Evolutionary conservation across 1,139 yeast species (phyloP).

Genomic region (Blastobotrys illinoisensis): DNA sequence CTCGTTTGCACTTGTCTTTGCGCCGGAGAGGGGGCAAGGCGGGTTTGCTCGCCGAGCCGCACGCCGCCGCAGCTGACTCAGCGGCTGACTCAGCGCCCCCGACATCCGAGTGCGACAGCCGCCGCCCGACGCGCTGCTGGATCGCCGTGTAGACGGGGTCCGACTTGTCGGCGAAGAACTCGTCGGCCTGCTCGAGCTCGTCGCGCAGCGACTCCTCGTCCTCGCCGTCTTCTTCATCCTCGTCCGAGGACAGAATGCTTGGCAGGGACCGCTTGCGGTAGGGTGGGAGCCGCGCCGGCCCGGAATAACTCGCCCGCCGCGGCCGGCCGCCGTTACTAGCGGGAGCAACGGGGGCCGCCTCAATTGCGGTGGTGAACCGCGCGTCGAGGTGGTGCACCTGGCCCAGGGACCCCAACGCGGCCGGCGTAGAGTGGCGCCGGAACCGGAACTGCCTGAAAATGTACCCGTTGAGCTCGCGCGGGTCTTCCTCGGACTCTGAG

Average conservation of each 20-base stretch:
- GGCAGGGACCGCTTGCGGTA: neutral
- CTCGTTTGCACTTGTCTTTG: neutral
- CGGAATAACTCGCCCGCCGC: neutral
- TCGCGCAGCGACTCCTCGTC: neutral
- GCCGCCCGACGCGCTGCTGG: neutral
- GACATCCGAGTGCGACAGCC: neutral
- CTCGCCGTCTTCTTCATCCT: neutral
- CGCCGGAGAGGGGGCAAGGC: no score
- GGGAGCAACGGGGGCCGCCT: no score
- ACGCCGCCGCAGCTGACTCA: neutral
- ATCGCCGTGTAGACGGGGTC: neutral
- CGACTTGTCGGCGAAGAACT: neutral
- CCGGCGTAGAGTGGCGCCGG: neutral
- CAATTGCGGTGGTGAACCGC: neutral
- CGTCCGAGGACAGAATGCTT: neutral
- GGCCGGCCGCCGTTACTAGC: no score
- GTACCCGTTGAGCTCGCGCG: neutral
- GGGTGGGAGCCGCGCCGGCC: neutral
- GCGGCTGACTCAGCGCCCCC: neutral
- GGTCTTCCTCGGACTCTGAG: neutral
- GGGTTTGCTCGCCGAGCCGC: neutral
- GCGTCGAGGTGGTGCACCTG: neutral
- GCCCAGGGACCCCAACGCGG: neutral
- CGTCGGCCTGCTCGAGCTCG: neutral
- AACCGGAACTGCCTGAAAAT: neutral